These are phyloP conservation scores for Cadophora luteo-olivacea DNA, from an alignment of 2,329 filamentous ascomycete species.

Conservation along the genomic window DNA sequence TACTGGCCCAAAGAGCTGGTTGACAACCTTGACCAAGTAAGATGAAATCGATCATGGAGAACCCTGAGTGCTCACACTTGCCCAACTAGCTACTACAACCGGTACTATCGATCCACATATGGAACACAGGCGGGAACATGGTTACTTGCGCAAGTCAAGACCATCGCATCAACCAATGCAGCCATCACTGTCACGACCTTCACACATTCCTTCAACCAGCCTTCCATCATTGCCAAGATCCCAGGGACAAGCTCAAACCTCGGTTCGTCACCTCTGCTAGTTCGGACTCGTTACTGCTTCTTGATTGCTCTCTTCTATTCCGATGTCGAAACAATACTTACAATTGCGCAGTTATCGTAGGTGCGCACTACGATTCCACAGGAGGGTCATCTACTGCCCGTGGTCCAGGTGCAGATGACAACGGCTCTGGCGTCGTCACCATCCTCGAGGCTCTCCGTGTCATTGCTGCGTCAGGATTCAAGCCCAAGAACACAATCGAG, in stretches of 20 bases:
- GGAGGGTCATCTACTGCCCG: constrained; percentile 16
- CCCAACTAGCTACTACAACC: constrained; percentile 16
- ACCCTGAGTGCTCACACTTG: background rate
- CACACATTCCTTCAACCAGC: constrained; percentile 25
- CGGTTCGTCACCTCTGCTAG: constrained; percentile 3
- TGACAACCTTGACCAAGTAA: constrained; percentile 27
- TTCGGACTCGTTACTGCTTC: background rate
- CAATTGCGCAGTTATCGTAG: constrained; percentile 5
- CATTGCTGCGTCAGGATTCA: constrained; percentile 70
- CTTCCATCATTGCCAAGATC: constrained; percentile 28
- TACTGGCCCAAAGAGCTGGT: constrained; percentile 24
- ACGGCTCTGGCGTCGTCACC: constrained; percentile 89
- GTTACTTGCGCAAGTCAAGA: constrained; percentile 23
- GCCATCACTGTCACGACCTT: constrained; percentile 24
- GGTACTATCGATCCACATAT: constrained; percentile 26
- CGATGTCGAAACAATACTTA: background rate
- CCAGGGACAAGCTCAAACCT: constrained; percentile 26
- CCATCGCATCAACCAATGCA: constrained; percentile 23
- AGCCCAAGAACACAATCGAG: constrained; percentile 86
- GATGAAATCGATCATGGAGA: background rate
- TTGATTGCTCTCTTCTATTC: background rate
- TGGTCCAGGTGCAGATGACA: constrained; percentile 89
- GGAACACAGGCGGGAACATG: constrained; percentile 24
- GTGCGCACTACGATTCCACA: constrained; percentile 13
- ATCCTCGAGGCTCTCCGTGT: constrained; percentile 89